Evolutionary conservation across 148 eudicot species (phyloP).

Genomic region (Linanthus parryae): DNA sequence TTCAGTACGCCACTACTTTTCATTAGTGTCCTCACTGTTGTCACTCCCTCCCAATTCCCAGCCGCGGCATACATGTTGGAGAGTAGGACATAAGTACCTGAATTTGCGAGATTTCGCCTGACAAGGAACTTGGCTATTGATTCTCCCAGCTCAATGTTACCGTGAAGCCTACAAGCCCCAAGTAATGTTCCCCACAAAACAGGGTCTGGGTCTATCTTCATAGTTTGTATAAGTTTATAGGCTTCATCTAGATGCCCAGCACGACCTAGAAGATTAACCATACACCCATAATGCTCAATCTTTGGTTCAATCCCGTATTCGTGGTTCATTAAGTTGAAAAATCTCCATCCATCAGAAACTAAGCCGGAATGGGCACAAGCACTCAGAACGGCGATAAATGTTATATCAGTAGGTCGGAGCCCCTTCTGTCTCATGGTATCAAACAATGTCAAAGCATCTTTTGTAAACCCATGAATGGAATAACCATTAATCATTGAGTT

Average conservation of each 20-base stretch:
- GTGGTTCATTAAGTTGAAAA: constrained; percentile 49
- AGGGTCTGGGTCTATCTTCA: constrained; percentile 50
- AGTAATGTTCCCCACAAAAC: constrained; percentile 80
- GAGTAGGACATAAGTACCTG: constrained; percentile 74
- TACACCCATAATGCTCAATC: constrained; percentile 91
- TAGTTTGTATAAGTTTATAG: constrained; percentile 46
- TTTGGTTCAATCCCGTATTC: constrained; percentile 49
- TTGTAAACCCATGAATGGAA: constrained; percentile 72
- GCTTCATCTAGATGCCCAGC: constrained; percentile 79
- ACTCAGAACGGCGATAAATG: constrained; percentile 71
- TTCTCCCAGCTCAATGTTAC: constrained; percentile 48
- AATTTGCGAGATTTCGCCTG: constrained; percentile 39
- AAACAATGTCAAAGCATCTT: constrained; percentile 52
- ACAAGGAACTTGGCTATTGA: constrained; percentile 51
- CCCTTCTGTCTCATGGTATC: constrained; percentile 30
- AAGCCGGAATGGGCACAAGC: constrained; percentile 86
- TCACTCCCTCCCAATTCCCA: constrained; percentile 75
- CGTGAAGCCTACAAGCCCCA: constrained; percentile 75
- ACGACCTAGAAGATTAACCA: constrained; percentile 90
- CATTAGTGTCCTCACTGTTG: constrained; percentile 66
- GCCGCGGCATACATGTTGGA: constrained; percentile 69
- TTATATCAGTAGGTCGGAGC: constrained; percentile 63
- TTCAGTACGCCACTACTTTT: constrained; percentile 57
- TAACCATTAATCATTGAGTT: constrained; percentile 82
- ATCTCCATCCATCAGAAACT: constrained; percentile 47